Evolutionary conservation across 2,329 filamentous ascomycete species (phyloP), one percentile per base, ranked within the genome.

Genomic region (Neodidymelliopsis sp.): DNA sequence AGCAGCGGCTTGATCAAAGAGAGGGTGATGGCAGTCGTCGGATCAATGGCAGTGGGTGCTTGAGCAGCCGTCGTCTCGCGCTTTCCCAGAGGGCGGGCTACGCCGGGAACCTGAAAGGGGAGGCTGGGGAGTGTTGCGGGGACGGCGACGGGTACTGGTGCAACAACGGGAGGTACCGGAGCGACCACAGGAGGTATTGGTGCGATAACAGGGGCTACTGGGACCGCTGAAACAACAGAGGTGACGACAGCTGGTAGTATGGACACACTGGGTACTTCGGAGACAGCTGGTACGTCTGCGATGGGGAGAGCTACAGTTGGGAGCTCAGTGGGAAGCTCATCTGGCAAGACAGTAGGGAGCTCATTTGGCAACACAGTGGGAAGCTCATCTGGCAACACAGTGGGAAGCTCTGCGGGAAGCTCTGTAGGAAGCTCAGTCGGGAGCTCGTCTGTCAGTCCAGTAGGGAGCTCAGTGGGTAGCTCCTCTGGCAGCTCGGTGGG

Each of bases 21-120:
- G 2, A 41, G 4, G 12, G 37, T 13, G 20, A 41, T 13, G n/a
- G 4, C 28, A 19, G n/a, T 11, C 18, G 18, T 22, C 11, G n/a
- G n/a, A n/a, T n/a, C n/a, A n/a, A n/a, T n/a, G n/a, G n/a, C n/a
- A n/a, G n/a, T 15, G 18, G 34, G 15, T 10, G 15, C 29, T 31
- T 18, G 29, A 16, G 29, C 10, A 10, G 16, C 29, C 16, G 19
- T 19, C 18, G 23, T 20, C n/a, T 49, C 36, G 13, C 46, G 39
- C 34, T 43, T 43, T 9, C 5, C 28, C 8, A 49, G 25, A 4
- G 25, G n/a, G 6, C 20, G 23, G 3, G 10, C n/a, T 10, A 22
- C n/a, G 9, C 33, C 27, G 8, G 40, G 35, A 6, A 50, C 29
- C 7, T 44, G 47, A 35, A 44, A 36, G 7, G 40, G 40, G 2